Evolutionary conservation across 2,329 filamentous ascomycete genomes (phyloP), one percentile per base, ranked within the genome.

Genomic region (Colletotrichum sp.): DNA sequence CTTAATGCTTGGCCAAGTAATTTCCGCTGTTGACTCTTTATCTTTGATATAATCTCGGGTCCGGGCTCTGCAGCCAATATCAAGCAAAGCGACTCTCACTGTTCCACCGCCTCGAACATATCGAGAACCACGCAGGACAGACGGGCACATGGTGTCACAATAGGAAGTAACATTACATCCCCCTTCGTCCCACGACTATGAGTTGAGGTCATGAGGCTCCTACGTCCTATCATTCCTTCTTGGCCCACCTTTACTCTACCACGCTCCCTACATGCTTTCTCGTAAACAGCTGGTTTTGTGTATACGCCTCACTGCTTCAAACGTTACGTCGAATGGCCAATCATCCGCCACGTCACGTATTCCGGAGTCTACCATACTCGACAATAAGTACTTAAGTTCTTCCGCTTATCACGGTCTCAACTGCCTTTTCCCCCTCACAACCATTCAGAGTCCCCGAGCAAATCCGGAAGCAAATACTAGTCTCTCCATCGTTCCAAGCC

Each of bases 201-300:
- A 28, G 26, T 28, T 28, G 26, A 49, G 4, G 44, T 0, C n/a
- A 8, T 52, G 44, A 5, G 3, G n/a, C 44, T 52, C 6, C n/a
- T 5, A 18, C 6, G 0, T 52, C 10, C 1, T 52, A 52, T 52
- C 10, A 13, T 52, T 52, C 6, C 44, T 12, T 52, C 10, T 21
- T 13, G 10, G 44, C 10, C 0, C 44, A 21, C 6, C n/a, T 52
- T 1, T 52, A 0, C 44, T 2, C n/a, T 21, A 21, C 0, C 0
- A 13, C 10, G 10, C 44, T 2, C 44, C 44, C 44, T 13, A 5
- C 44, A 52, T 52, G 1, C n/a, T 13, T 52, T 24, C n/a, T 52
- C n/a, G n/a, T 8, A 8, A 52, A 4, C 0, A 13, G 0, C 2
- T 0, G 0, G 6, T 24, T 52, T 21, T 52, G 0, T 52, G 0